Evolutionary conservation across 208 protist species (phyloP).

Genomic region (Leishmania major): DNA sequence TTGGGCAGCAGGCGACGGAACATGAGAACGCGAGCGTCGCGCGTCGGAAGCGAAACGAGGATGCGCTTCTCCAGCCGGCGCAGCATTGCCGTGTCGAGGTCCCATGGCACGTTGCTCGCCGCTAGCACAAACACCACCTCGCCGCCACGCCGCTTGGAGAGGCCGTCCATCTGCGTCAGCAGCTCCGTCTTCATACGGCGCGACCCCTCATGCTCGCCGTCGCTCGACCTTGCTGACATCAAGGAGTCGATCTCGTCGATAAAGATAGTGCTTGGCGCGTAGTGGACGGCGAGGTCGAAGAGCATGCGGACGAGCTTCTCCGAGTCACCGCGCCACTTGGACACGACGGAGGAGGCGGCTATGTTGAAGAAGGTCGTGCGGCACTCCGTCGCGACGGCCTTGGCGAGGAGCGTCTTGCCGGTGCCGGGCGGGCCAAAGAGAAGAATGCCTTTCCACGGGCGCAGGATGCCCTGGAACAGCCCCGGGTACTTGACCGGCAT

Average conservation of each 20-base stretch:
- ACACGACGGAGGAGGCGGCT: conserved; percentile 94
- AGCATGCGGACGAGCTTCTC: conserved; percentile 97
- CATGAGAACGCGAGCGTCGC: conserved; percentile 63
- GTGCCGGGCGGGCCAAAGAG: conserved; percentile 97
- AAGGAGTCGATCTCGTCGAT: conserved; percentile 99
- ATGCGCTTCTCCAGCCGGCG: conserved; percentile 92
- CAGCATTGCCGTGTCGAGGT: conserved; percentile 94
- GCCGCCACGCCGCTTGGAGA: conserved; percentile 74
- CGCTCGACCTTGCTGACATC: conserved; percentile 92
- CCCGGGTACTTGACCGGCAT: conserved; percentile 92
- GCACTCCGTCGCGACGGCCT: conserved; percentile 96
- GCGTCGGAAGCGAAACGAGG: conserved; percentile 87
- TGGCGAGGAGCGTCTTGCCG: conserved; percentile 98
- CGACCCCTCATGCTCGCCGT: conserved; percentile 93
- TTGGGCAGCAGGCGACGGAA: conserved; percentile 63
- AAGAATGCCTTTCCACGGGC: conserved; percentile 97
- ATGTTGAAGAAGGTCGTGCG: conserved; percentile 99
- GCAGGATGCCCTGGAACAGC: conserved; percentile 91
- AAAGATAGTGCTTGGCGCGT: conserved; percentile 98
- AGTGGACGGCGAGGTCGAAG: conserved; percentile 94
- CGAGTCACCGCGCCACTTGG: conserved; percentile 98
- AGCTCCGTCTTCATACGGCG: conserved; percentile 95
- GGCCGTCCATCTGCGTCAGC: conserved; percentile 93
- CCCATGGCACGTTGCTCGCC: conserved; percentile 94
- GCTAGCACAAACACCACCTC: conserved; percentile 93